Percentiles rank a stretch among this genome's conserved stretches.
Conservation (phyloP, 1,284 basidiomycete species). For the Sanghuangporus weigelae region DNA sequence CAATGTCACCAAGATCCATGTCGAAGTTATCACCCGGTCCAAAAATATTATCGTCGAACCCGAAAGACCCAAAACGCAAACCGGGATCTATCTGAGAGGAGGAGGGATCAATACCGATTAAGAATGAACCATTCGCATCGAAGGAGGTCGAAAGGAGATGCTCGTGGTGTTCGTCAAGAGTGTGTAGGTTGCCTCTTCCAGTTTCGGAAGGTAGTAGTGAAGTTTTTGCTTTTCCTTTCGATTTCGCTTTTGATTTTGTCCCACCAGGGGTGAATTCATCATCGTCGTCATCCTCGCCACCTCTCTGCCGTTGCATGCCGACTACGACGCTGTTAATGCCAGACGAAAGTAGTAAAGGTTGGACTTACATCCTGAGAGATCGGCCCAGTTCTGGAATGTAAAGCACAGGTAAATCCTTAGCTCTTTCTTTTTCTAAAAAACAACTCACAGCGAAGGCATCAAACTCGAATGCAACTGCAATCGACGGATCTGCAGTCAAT, state of each 20-base stretch:
- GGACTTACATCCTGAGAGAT: conserved; percentile 9
- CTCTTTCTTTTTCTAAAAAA: neutral
- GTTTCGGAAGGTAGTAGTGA: conserved; percentile 32
- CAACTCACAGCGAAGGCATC: conserved; percentile 58
- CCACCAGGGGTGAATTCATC: conserved; percentile 31
- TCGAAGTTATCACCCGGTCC: conserved; percentile 34
- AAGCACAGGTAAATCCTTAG: neutral
- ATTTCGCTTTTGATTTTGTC: conserved; percentile 30
- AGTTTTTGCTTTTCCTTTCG: conserved; percentile 27
- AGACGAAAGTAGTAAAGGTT: neutral
- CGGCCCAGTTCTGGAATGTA: conserved; percentile 17
- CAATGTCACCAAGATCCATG: conserved; percentile 48
- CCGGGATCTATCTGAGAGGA: conserved; percentile 53
- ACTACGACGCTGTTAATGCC: neutral
- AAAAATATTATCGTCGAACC: conserved; percentile 45
- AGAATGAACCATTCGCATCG: conserved; percentile 38
- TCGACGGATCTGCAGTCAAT: conserved; percentile 47
- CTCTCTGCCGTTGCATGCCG: conserved; percentile 15
- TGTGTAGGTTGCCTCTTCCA: conserved; percentile 49
- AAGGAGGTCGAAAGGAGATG: conserved; percentile 61
- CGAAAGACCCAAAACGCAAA: conserved; percentile 35
- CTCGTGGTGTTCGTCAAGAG: conserved; percentile 63
- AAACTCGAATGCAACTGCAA: conserved; percentile 54
- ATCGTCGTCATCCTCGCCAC: conserved; percentile 46
- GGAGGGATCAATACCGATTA: conserved; percentile 35